A percentile compares a stretch with the other conserved stretches of the same genome.
Evolutionary conservation across 768 basidiomycete genomes (phyloP).

Genomic region (Suillus clintonianus): DNA sequence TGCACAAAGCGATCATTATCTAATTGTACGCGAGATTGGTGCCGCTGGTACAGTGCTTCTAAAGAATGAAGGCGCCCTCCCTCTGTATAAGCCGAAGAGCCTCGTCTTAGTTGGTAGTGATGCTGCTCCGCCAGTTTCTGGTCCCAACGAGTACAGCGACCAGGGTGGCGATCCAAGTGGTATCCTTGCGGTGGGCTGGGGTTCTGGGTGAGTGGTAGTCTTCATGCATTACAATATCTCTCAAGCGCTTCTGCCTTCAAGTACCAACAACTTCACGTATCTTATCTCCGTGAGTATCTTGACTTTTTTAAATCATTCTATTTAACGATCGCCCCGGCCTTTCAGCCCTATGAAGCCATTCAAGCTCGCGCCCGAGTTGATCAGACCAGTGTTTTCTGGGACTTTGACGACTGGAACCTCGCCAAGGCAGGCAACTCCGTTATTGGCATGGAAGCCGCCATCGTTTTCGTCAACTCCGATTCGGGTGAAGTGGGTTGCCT

Average conservation of each 20-base stretch:
- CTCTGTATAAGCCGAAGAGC: conserved; percentile 59
- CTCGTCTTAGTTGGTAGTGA: conserved; percentile 66
- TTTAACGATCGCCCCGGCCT: background rate
- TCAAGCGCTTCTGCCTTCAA: conserved; percentile 17
- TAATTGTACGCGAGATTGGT: conserved; percentile 61
- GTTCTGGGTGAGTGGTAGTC: conserved; percentile 54
- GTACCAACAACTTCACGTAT: conserved; percentile 76
- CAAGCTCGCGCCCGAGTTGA: conserved; percentile 69
- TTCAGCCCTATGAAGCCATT: conserved; percentile 78
- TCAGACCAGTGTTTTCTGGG: conserved; percentile 66
- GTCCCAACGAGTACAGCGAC: conserved; percentile 73
- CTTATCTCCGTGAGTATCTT: conserved; percentile 61
- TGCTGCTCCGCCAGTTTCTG: conserved; percentile 61
- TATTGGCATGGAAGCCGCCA: conserved; percentile 55
- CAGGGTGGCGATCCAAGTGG: conserved; percentile 61
- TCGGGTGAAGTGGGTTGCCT: conserved; percentile 64
- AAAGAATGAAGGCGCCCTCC: conserved; percentile 63
- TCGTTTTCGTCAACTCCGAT: conserved; percentile 83
- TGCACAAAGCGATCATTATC: conserved; percentile 56
- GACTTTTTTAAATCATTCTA: background rate
- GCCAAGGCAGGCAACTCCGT: conserved; percentile 48
- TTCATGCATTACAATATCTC: conserved; percentile 33
- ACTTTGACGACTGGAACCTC: conserved; percentile 70
- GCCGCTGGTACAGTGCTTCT: conserved; percentile 66
- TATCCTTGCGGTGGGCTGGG: conserved; percentile 91